Conservation (phyloP, 148 eudicot species). For the Fagopyrum esculentum region DNA sequence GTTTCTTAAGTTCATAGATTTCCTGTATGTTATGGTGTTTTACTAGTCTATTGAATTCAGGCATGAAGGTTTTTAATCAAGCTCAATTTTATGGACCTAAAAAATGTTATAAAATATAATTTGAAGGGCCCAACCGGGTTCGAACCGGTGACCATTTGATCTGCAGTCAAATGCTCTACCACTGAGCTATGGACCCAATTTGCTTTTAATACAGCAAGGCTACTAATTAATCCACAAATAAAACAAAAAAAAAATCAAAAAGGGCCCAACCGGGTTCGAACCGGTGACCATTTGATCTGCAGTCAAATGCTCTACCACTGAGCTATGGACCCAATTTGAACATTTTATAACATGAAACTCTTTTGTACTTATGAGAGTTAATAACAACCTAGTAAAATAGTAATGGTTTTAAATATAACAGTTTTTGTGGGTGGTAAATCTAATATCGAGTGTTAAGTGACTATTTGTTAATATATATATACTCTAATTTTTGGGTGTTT, state of each 20-base stretch:
- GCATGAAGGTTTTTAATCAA: background rate
- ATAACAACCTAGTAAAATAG: too few species aligned
- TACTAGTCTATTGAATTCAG: background rate
- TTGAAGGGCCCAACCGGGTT: too few species aligned
- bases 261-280: conserved; percentile 14
- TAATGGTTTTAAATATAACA: too few species aligned
- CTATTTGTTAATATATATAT: too few species aligned
- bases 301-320: conserved; percentile 14
- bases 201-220: background rate
- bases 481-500: too few species aligned
- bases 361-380: too few species aligned
- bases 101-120: too few species aligned
- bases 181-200: too few species aligned
- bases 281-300: conserved; percentile 13
- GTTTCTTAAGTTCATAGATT: background rate
- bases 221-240: background rate
- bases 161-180: too few species aligned
- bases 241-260: background rate
- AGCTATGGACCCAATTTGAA: conserved; percentile 7
- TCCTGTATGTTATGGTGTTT: background rate
- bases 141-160: too few species aligned
- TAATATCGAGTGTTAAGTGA: background rate
- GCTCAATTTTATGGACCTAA: background rate
- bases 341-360: too few species aligned
- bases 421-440: background rate